Evolutionary conservation across 1,284 basidiomycete species (phyloP), one percentile per base, ranked within the genome.

Genomic region (Trichosporon coremiiforme): DNA sequence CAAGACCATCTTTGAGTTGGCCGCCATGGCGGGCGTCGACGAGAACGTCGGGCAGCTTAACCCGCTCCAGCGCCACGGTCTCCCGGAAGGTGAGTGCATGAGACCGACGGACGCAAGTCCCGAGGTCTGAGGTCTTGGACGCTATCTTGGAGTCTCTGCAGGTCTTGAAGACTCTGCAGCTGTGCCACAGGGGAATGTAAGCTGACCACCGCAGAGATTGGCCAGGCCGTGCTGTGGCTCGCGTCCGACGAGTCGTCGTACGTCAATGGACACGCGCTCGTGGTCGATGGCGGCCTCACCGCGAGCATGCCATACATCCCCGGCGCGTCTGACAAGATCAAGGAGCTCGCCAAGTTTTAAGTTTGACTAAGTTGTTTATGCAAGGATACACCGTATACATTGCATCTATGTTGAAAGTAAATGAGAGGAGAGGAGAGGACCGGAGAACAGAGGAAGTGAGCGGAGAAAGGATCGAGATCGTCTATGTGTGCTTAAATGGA

Each of bases 171-270:
- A 25, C 25, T 25, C 25, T 25, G 25, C 25, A 25, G 25, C 25
- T 25, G 25, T 25, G 25, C 25, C 25, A 25, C 25, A 25, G 25
- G 25, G 25, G 25, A 25, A 25, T 25, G 25, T 25, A 25, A 9
- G 41, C 69, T 67, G 41, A 68, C 60, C 66, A 25, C 25, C 83
- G 90, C 92, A 86, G 93, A 85, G 70, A 91, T 97, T 68, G 94
- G 93, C 1, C 90, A 92, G 71, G 89, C 89, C 38, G 92, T 91
- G 0, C 84, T 94, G 20, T 97, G 95, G 85, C 85, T 98, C 62
- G 94, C 93, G 13, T 93, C 91, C 60, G 94, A 95, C 77, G 93
- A 94, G 71, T 90, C 93, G 1, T 94, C 92, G 78, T 95, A 96
- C 80, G 89, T 98, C 69, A 98, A 96, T 78, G 95, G 93, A 12